Evolutionary conservation across 2,329 filamentous ascomycete species (phyloP), one percentile per base, ranked within the genome.

Genomic region (Diaporthe citriasiana): DNA sequence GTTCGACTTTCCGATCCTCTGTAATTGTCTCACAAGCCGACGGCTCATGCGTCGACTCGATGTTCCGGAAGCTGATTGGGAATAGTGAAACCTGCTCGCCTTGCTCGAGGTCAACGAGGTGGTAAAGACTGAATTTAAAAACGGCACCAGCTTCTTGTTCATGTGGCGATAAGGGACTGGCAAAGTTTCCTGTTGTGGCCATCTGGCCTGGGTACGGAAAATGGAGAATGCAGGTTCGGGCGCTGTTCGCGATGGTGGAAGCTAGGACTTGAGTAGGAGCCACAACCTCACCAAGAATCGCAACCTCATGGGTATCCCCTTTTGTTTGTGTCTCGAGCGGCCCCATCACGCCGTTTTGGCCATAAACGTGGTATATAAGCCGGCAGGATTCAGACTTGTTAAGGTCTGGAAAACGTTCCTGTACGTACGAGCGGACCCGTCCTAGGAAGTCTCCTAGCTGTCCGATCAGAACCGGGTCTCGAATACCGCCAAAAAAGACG

Each of bases 181-280:
- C 57, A 63, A 63, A 63, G 25, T 63, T 63, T 27, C 57, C 57
- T 30, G 40, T 30, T 17, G 57, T 63, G 25, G 57, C 57, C 57
- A 63, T 9, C 40, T 63, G 57, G 57, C 57, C 57, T 7, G 57
- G 57, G 17, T 63, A 63, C 15, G 57, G 35, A 45, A 6, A 25
- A 42, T 63, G 57, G 4, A 45, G n/a, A 10, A 63, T 40, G n/a
- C n/a, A 30, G 10, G 35, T 27, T 19, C 57, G 25, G 17, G 25
- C 17, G n/a, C 4, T 30, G n/a, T 45, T 63, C 4, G 57, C 57
- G 38, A 63, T 63, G 12, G 59, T 63, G 25, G n/a, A 30, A 42
- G 59, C 38, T 42, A 30, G 38, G 17, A n/a, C 38, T 19, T 27
- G 38, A 19, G 9, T 63, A 22, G 40, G 25, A 22, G 59, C 59